These are phyloP conservation scores for Penicillium lividum DNA, from an alignment of 495 filamentous ascomycete genomes.

Conservation along the genomic window DNA sequence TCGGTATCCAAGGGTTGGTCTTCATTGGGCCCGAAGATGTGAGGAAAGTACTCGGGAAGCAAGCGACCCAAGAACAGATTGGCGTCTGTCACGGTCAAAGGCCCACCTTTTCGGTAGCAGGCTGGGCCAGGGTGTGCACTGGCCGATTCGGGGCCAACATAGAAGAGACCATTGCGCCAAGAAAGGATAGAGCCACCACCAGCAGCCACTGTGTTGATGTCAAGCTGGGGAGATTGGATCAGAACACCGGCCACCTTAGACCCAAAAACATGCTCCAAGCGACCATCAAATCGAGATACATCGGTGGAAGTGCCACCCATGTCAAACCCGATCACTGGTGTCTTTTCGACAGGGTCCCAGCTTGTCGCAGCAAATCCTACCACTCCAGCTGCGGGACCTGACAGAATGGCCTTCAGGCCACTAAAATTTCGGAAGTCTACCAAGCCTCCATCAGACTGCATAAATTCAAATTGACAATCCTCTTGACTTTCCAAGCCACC, in stretches of 20 bases:
- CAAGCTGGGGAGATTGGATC: constrained; percentile 91
- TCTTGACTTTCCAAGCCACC: constrained; percentile 52
- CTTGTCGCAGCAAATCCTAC: constrained; percentile 95
- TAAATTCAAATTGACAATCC: constrained; percentile 52
- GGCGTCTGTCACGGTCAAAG: constrained; percentile 90
- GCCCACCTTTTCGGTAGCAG: constrained; percentile 93
- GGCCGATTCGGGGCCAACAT: constrained; percentile 94
- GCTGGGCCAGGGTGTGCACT: constrained; percentile 91
- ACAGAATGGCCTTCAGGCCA: constrained; percentile 59
- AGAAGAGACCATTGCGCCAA: constrained; percentile 90
- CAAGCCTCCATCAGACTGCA: constrained; percentile 58
- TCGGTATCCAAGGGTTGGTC: constrained; percentile 80
- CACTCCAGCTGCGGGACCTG: constrained; percentile 66
- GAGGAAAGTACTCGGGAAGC: constrained; percentile 92
- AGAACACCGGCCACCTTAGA: constrained; percentile 95
- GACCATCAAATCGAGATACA: constrained; percentile 88
- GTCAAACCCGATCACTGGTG: constrained; percentile 93
- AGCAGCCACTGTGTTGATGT: constrained; percentile 97
- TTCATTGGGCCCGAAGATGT: constrained; percentile 93
- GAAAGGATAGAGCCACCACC: constrained; percentile 89
- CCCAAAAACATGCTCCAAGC: constrained; percentile 96
- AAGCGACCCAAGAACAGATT: constrained; percentile 88
- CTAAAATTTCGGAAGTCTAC: constrained; percentile 59
- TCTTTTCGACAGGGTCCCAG: constrained; percentile 83
- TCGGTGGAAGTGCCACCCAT: constrained; percentile 97